Evolutionary conservation across 1,284 basidiomycete genomes (phyloP).

Genomic region (Singerocomus inundabilis): DNA sequence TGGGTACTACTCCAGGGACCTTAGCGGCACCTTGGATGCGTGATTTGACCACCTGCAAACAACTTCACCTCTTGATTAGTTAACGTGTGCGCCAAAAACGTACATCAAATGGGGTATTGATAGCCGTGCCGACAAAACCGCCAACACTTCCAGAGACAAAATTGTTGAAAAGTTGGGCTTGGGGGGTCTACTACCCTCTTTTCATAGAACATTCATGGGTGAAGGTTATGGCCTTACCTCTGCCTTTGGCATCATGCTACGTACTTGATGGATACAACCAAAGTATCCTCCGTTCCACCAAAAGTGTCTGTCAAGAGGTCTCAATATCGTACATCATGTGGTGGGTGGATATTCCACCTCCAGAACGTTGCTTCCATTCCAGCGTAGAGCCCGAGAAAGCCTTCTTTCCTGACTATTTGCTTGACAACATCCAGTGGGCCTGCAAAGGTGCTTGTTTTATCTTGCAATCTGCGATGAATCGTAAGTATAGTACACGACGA

Average conservation of each 20-base stretch:
- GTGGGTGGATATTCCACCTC: constrained; percentile 50
- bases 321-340: neutral
- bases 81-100: constrained; percentile 19
- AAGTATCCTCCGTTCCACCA: constrained; percentile 97
- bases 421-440: constrained; percentile 91
- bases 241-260: constrained; percentile 78
- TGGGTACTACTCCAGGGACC: constrained; percentile 67
- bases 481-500: constrained; percentile 6
- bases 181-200: constrained; percentile 50
- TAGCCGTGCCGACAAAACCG: constrained; percentile 82
- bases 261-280: constrained; percentile 86
- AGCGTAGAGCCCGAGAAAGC: constrained; percentile 81
- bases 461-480: constrained; percentile 66
- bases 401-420: constrained; percentile 74
- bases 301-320: constrained; percentile 53
- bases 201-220: neutral
- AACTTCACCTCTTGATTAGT: neutral
- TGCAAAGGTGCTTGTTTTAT: constrained; percentile 84
- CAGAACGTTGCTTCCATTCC: constrained; percentile 97
- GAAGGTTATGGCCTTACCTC: constrained; percentile 47
- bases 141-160: constrained; percentile 89
- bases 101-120: constrained; percentile 80
- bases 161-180: constrained; percentile 83
- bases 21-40: constrained; percentile 82
- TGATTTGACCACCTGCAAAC: constrained; percentile 81